These are phyloP conservation scores for Heimioporus retisporus DNA, from an alignment of 1,284 basidiomycete species.

Conservation along the genomic window DNA sequence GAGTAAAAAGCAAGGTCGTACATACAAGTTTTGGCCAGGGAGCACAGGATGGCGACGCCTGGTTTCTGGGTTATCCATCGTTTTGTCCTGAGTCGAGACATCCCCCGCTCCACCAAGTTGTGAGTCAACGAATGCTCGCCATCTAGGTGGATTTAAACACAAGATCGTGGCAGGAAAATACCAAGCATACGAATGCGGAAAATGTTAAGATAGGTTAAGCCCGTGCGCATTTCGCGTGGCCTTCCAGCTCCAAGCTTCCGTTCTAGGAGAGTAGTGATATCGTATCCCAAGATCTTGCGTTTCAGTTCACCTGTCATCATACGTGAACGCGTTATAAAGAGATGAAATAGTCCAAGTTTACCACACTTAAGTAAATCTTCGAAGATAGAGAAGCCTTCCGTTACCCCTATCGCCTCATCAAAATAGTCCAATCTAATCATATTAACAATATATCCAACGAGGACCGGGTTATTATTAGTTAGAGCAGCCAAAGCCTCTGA, in stretches of 20 bases:
- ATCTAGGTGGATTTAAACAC: conserved; percentile 6
- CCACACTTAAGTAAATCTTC: conserved; percentile 21
- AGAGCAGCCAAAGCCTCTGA: conserved; percentile 1
- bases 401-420: conserved; percentile 21
- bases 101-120: conserved; percentile 21
- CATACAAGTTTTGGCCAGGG: conserved; percentile 25
- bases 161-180: neutral
- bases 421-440: conserved; percentile 27
- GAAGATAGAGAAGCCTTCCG: conserved; percentile 21
- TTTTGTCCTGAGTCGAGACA: conserved; percentile 16
- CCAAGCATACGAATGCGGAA: conserved; percentile 19
- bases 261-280: conserved; percentile 19
- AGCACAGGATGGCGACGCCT: conserved; percentile 21
- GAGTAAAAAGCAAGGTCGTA: neutral
- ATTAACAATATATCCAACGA: conserved; percentile 22
- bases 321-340: neutral
- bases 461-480: neutral
- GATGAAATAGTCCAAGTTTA: neutral
- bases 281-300: conserved; percentile 18
- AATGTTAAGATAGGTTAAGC: conserved; percentile 22
- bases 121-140: conserved; percentile 19
- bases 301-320: conserved; percentile 6
- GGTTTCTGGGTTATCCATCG: conserved; percentile 20
- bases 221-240: conserved; percentile 20
- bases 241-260: conserved; percentile 19